These are phyloP conservation scores for Puccinia horiana DNA, from an alignment of 1,284 basidiomycete species.

Conservation along the genomic window DNA sequence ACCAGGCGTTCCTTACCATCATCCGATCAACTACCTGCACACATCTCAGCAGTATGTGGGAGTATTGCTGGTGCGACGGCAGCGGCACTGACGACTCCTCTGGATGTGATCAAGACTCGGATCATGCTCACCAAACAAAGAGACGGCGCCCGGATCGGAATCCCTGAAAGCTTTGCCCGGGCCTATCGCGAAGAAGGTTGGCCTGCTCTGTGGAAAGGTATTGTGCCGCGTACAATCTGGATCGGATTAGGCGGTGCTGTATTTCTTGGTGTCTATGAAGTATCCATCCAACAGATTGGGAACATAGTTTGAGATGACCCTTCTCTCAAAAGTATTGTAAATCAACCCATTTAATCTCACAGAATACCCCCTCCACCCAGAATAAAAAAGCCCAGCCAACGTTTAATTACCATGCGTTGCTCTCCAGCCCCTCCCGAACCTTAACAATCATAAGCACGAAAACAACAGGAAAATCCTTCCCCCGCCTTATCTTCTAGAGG, in stretches of 20 bases:
- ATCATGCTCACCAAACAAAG: slow-evolving; percentile 85
- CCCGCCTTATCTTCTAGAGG: too few species aligned
- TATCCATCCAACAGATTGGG: slow-evolving; percentile 47
- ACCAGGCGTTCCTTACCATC: slow-evolving; percentile 60
- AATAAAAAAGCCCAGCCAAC: too few species aligned
- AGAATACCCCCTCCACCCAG: too few species aligned
- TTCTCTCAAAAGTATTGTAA: background rate
- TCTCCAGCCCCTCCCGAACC: too few species aligned
- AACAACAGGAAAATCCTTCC: too few species aligned
- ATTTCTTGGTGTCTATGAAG: slow-evolving; percentile 89
- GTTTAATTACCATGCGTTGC: too few species aligned
- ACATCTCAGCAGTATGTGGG: slow-evolving; percentile 77
- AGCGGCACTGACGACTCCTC: slow-evolving; percentile 85
- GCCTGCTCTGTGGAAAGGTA: slow-evolving; percentile 78
- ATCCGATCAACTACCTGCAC: slow-evolving; percentile 71
- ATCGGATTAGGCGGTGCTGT: slow-evolving; percentile 95
- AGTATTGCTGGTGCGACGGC: slow-evolving; percentile 86
- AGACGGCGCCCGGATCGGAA: slow-evolving; percentile 60
- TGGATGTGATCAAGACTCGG: slow-evolving; percentile 95
- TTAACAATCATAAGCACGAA: too few species aligned
- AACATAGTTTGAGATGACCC: background rate
- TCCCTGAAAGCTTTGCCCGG: slow-evolving; percentile 29
- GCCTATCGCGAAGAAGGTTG: slow-evolving; percentile 76
- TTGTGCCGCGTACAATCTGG: slow-evolving; percentile 88
- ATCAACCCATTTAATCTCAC: too few species aligned